Base-by-base conservation (phyloP, 805 yeast species). In the Sungouiozyma intestinalis region DNA sequence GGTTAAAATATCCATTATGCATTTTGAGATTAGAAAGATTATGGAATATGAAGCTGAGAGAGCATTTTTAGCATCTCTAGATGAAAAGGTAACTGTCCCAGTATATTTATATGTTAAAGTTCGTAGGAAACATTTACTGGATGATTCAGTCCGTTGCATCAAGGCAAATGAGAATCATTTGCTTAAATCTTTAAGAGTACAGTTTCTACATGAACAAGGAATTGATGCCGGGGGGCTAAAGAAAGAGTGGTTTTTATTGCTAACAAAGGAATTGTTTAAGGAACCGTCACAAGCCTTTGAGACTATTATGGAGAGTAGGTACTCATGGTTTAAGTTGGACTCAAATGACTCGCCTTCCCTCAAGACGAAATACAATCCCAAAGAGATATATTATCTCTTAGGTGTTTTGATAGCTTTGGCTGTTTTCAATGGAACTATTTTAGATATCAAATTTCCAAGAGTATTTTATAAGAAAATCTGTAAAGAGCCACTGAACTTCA, bases 181-280 rank as follows among this genome's bases (percentile, higher is more conserved):
- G 44, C 77, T 81, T 51, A 87, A 88, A 54, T 74, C 85, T 1
- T 62, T 90, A 24, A 72, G 77, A 47, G 81, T 92, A 7, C 88
- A 84, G 52, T 90, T 92, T 58, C 65, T 81, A 3, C 79, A 79
- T 45, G 98, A 90, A 55, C 94, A 88, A 0, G 98, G 97, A 0
- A 74, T 90, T 17, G 98, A 90, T 65, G 97, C 87, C 1, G 97
- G 98, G 2, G 98, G 98, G 0, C 69, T 90, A 45, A 77, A 81
- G 52, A 88, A 87, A 55, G 98, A 90, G 55, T 90, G 98, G 98
- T 88, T 92, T 60, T 67, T 77, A 38, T 62, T 88, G 33, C 65
- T 92, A 33, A 78, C 84, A 1, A 74, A 74, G 44, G 80, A 81
- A 19, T 59, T 90, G 2, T 83, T 88, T 55, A 74, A 73, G 52